Base-by-base conservation (phyloP, 768 basidiomycete genomes). In the Russula sp. region DNA sequence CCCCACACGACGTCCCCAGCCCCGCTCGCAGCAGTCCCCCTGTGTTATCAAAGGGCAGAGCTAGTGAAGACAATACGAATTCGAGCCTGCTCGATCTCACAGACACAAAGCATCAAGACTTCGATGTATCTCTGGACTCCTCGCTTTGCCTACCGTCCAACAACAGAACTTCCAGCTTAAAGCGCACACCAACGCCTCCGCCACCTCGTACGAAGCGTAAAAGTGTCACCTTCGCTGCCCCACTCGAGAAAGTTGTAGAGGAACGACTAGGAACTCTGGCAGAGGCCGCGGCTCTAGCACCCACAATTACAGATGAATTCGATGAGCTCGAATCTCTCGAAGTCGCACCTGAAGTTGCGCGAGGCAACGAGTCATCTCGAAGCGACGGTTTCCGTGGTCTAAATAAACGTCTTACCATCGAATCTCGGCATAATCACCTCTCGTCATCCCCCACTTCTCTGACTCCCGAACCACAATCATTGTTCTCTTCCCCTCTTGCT, bases 191-290 rank as follows among this genome's bases (percentile, higher is more conserved):
- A 28, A 65, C 66, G 13, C 16, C 38, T 14, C 63, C 38, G 5
- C 66, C 46, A 9, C 52, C 36, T 46, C 48, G 51, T 48, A 53
- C 40, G 49, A 57, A 59, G 49, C 58, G 48, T 1, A 67, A 67
- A 51, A 66, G 36, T 40, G 67, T 67, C 51, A 67, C 64, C 42
- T 67, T 67, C 38, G 67, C 67, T 8, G 51, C 30, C 2, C 28
- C 50, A 8, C 49, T 16, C 8, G 53, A 64, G 48, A 32, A 59
- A 38, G 58, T 36, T 24, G 38, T 46, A 20, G 28, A 46, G 26
- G 52, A 36, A 20, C 46, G 4, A 1, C 48, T 38, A 11, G 34
- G 42, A 22, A 56, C 4, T 5, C 22, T 9, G 18, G 30, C 18
- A 14, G 59, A 44, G n/a, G 48, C 13, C 22, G 11, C 26, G 7